phyloP scores from a whole-genome alignment of 208 protist genomes.

The Leptomonas pyrrhocoris region DNA sequence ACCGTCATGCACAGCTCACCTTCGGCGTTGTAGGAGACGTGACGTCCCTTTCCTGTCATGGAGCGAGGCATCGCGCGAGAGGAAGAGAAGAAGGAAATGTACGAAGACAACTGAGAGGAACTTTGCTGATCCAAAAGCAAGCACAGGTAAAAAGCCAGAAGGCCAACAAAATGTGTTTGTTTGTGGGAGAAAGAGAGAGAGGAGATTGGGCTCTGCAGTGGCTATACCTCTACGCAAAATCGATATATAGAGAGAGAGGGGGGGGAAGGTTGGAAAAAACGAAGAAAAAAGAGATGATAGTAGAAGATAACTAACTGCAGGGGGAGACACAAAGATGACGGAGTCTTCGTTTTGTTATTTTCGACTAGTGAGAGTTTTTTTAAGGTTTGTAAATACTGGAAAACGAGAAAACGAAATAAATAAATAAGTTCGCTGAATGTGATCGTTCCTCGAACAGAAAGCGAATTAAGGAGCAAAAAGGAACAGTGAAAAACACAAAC shows the following conservation, averaged over 20 bases:
- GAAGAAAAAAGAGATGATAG: not conserved
- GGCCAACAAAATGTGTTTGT: not conserved
- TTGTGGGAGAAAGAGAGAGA: not conserved
- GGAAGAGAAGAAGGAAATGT: not conserved
- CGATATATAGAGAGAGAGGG: not conserved
- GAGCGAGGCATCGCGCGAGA: constrained; percentile 28
- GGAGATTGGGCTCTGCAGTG: not conserved
- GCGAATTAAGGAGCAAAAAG: too few relatives aligned
- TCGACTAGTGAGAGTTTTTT: too few relatives aligned
- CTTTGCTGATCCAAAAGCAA: too few relatives aligned
- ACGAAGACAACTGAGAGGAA: not conserved
- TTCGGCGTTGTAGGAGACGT: constrained; percentile 41
- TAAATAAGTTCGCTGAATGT: too few relatives aligned
- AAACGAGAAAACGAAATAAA: too few relatives aligned
- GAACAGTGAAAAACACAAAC: too few relatives aligned
- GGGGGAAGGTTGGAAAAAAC: not conserved
- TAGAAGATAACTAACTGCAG: not conserved
- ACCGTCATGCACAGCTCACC: constrained; percentile 61
- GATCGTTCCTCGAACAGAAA: too few relatives aligned
- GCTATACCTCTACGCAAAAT: constrained; percentile 8
- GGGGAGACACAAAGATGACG: too few relatives aligned
- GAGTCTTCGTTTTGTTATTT: too few relatives aligned
- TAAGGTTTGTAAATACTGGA: too few relatives aligned
- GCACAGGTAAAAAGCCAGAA: not conserved
- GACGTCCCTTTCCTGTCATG: constrained; percentile 27